Percentiles rank a stretch among this genome's conserved stretches.
Evolutionary conservation across 371 early-diverging fungal genomes (phyloP).

Genomic region (Mortierella sp.): DNA sequence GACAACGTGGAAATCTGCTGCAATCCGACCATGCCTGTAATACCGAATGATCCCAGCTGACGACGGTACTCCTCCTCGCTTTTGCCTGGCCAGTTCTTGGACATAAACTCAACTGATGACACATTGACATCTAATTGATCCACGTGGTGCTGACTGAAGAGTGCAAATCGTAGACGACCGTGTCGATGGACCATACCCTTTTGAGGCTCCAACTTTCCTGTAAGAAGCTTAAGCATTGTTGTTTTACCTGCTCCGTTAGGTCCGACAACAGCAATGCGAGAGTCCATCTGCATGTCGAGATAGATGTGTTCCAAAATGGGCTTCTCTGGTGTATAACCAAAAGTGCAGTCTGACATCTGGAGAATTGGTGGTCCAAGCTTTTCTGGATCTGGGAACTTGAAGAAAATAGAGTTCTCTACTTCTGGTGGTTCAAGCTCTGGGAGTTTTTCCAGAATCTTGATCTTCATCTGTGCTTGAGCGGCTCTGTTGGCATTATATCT

Average conservation of each 20-base stretch:
- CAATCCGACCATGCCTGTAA: constrained; percentile 95
- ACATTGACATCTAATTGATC: constrained; percentile 92
- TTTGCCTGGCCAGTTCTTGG: constrained; percentile 88
- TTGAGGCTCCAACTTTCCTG: constrained; percentile 83
- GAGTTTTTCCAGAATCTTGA: constrained; percentile 98
- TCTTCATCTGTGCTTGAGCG: constrained; percentile 97
- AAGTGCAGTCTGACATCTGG: constrained; percentile 92
- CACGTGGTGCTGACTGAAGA: constrained; percentile 98
- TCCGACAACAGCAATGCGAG: constrained; percentile 95
- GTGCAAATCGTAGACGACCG: constrained; percentile 94
- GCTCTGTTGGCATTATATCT: constrained; percentile 98
- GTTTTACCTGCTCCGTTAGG: constrained; percentile 89
- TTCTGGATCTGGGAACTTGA: constrained; percentile 95
- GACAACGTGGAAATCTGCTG: constrained; percentile 95
- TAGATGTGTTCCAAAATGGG: constrained; percentile 86
- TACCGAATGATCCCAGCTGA: constrained; percentile 94
- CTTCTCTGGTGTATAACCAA: constrained; percentile 83
- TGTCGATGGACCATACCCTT: constrained; percentile 89
- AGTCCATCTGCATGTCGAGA: constrained; percentile 94
- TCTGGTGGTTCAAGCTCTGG: constrained; percentile 92
- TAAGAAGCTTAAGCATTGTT: constrained; percentile 89
- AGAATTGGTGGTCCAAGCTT: constrained; percentile 89
- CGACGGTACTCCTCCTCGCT: constrained; percentile 96
- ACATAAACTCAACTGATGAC: constrained; percentile 91
- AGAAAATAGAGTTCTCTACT: constrained; percentile 86